Evolutionary conservation across 2,329 filamentous ascomycete species (phyloP).

Genomic region (Graphilbum sp.): DNA sequence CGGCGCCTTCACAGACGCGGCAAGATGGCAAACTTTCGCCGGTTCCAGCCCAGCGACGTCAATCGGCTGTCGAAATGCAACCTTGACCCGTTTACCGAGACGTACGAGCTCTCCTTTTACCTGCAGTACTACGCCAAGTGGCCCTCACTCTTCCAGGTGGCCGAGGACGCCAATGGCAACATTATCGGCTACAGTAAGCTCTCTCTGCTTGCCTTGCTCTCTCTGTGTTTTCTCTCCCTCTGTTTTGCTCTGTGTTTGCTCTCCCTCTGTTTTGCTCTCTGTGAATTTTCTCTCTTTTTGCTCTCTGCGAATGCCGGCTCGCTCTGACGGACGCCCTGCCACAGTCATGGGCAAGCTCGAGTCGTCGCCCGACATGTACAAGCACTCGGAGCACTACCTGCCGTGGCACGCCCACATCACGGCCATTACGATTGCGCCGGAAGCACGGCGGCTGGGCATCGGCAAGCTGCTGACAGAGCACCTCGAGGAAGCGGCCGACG

Average conservation of each 20-base stretch:
- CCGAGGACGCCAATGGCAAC: slow-evolving; percentile 70
- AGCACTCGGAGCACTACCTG: slow-evolving; percentile 75
- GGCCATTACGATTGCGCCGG: slow-evolving; percentile 78
- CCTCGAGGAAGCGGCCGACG: slow-evolving; percentile 68
- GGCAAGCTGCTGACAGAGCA: slow-evolving; percentile 69
- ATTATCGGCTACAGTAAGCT: slow-evolving; percentile 83
- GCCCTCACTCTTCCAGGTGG: slow-evolving; percentile 87
- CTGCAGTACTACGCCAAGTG: slow-evolving; percentile 90
- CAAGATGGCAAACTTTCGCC: slow-evolving; percentile 66
- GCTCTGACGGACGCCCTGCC: no score
- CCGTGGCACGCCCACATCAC: slow-evolving; percentile 99
- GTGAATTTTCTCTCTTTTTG: no score
- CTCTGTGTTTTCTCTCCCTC: no score
- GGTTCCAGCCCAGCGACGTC: slow-evolving; percentile 71
- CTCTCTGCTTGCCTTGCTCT: background rate
- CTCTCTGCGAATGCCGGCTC: no score
- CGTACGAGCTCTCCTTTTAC: slow-evolving; percentile 91
- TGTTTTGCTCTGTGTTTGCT: background rate
- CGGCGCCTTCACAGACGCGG: background rate
- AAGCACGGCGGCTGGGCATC: slow-evolving; percentile 71
- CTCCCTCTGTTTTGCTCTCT: no score
- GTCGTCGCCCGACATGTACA: slow-evolving; percentile 59
- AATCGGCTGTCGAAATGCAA: slow-evolving; percentile 89
- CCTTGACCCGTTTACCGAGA: slow-evolving; percentile 92
- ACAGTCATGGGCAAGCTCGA: slow-evolving; percentile 95